These are phyloP conservation scores for Rickenella mellea DNA, from an alignment of 768 basidiomycete genomes.

Conservation along the genomic window DNA sequence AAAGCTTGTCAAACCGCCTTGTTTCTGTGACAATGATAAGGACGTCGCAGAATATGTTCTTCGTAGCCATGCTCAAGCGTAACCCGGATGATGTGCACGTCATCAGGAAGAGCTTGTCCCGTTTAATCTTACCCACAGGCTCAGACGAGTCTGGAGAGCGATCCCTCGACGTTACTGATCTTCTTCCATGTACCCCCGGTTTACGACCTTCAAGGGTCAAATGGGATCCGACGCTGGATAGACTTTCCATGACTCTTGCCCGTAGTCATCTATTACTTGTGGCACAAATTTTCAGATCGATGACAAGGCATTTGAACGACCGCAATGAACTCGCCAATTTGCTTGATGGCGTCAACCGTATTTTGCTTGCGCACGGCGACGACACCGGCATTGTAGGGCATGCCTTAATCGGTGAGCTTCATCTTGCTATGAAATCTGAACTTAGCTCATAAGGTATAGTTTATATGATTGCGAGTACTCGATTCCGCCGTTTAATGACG, in stretches of 20 bases:
- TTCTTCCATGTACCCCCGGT: conserved; percentile 29
- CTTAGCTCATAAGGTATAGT: conserved; percentile 25
- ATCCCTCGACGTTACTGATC: conserved; percentile 34
- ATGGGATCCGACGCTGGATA: conserved; percentile 19
- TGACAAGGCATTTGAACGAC: conserved; percentile 64
- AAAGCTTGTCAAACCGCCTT: conserved; percentile 31
- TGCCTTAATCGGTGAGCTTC: conserved; percentile 54
- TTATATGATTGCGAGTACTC: conserved; percentile 65
- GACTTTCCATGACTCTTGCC: conserved; percentile 52
- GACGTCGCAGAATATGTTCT: conserved; percentile 61
- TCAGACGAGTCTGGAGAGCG: conserved; percentile 19
- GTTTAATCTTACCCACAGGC: conserved; percentile 47
- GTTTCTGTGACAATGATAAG: conserved; percentile 54
- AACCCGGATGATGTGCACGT: conserved; percentile 60
- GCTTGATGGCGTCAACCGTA: conserved; percentile 63
- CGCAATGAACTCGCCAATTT: conserved; percentile 56
- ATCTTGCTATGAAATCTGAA: conserved; percentile 3
- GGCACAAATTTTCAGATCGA: conserved; percentile 60
- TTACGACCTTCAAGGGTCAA: not conserved
- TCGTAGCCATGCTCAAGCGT: conserved; percentile 52
- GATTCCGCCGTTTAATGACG: conserved; percentile 68
- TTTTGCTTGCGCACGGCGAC: conserved; percentile 57
- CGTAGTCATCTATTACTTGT: conserved; percentile 62
- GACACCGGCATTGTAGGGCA: conserved; percentile 75
- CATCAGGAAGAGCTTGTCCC: conserved; percentile 54